These are phyloP conservation scores for Ophiostoma novo-ulmi DNA, from an alignment of 2,329 filamentous ascomycete genomes.

Conservation along the genomic window DNA sequence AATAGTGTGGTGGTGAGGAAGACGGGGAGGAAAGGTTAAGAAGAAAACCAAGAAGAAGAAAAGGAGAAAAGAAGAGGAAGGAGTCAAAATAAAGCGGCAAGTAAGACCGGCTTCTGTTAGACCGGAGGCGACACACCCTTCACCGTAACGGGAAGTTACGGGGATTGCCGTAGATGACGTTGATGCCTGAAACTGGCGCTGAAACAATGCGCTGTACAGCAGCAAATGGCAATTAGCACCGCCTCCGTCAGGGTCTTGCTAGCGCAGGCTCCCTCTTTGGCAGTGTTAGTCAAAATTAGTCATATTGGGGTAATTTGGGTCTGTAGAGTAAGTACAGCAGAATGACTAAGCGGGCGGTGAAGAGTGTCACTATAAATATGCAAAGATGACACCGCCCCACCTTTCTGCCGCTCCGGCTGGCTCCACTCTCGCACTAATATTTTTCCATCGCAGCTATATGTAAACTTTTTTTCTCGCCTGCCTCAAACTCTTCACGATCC, in stretches of 20 bases:
- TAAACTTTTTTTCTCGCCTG: slow-evolving; percentile 7
- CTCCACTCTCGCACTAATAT: slow-evolving; percentile 21
- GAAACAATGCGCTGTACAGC: neutral
- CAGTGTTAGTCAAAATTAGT: neutral
- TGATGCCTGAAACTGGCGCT: slow-evolving; percentile 19
- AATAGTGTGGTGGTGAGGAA: neutral
- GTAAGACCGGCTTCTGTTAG: slow-evolving; percentile 17
- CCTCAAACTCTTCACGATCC: slow-evolving; percentile 21
- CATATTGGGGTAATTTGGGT: neutral
- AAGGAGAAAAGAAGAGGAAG: neutral
- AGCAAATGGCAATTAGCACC: neutral
- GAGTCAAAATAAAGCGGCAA: neutral
- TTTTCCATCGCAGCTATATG: slow-evolving; percentile 21
- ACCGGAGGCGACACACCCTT: slow-evolving; percentile 15
- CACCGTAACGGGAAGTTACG: slow-evolving; percentile 21
- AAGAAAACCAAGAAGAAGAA: slow-evolving; percentile 9
- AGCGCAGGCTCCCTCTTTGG: slow-evolving; percentile 18
- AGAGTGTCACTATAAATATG: neutral
- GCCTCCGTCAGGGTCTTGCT: neutral
- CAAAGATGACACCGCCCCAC: neutral
- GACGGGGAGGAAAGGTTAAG: neutral
- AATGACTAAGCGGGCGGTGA: slow-evolving; percentile 19
- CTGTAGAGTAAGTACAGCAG: neutral
- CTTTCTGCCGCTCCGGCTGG: neutral
- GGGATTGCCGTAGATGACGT: slow-evolving; percentile 23